Conservation (phyloP, 441 rosid species). For the Populus hybrid region DNA sequence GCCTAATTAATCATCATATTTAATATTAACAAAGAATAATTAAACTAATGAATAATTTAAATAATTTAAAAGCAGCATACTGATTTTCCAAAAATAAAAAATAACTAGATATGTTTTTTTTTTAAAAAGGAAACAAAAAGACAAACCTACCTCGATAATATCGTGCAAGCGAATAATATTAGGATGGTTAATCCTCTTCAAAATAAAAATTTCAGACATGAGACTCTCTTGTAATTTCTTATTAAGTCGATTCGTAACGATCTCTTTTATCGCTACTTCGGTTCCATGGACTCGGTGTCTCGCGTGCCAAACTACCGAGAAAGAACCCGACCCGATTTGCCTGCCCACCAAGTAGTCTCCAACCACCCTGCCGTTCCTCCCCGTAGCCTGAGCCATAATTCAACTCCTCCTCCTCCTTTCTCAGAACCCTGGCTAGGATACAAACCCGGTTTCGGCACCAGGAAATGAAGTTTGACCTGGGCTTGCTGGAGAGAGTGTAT, state of each 20-base stretch:
- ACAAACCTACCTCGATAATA: slow-evolving; percentile 65
- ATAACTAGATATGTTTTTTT: neutral
- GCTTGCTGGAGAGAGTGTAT: neutral
- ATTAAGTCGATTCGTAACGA: slow-evolving; percentile 53
- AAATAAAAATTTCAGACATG: slow-evolving; percentile 80
- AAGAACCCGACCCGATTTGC: slow-evolving; percentile 97
- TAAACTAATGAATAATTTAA: neutral
- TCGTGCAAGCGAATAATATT: slow-evolving; percentile 87
- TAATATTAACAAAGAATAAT: neutral
- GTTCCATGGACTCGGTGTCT: slow-evolving; percentile 85
- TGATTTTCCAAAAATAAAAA: slow-evolving; percentile 9
- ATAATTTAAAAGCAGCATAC: neutral
- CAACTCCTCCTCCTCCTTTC: neutral
- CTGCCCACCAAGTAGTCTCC: slow-evolving; percentile 80
- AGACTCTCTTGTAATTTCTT: slow-evolving; percentile 93
- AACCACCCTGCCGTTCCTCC: slow-evolving; percentile 62
- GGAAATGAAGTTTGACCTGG: neutral
- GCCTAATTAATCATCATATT: slow-evolving; percentile 32
- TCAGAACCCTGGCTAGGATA: neutral
- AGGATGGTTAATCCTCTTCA: slow-evolving; percentile 73
- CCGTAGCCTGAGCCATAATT: slow-evolving; percentile 60
- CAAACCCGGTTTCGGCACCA: neutral
- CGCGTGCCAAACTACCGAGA: slow-evolving; percentile 96
- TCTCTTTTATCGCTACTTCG: slow-evolving; percentile 97
- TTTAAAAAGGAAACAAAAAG: neutral